phyloP scores from a whole-genome alignment of 768 basidiomycete species.

The Lactifluus hygrophoroides region DNA sequence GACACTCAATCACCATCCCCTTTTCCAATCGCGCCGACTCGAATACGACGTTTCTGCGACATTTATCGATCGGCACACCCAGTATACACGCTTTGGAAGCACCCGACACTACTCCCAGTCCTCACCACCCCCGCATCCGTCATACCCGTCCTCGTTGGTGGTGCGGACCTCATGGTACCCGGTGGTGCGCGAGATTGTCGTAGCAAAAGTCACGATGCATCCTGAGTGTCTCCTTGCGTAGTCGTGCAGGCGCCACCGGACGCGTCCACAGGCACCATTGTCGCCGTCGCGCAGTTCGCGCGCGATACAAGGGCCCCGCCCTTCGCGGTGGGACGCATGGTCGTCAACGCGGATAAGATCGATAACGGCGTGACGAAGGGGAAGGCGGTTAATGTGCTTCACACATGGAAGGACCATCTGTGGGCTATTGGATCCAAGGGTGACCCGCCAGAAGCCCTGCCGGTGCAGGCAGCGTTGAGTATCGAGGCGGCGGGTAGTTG shows the following conservation, averaged over 20 bases:
- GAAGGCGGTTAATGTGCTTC: constrained; percentile 65
- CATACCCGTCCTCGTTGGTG: constrained; percentile 59
- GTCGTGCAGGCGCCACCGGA: constrained; percentile 47
- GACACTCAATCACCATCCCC: too few species aligned
- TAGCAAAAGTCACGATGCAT: neutral
- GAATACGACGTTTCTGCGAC: too few species aligned
- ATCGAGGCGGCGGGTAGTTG: constrained; percentile 9
- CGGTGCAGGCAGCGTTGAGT: constrained; percentile 14
- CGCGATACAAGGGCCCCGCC: constrained; percentile 39
- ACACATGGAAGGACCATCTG: constrained; percentile 69
- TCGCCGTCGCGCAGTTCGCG: constrained; percentile 48
- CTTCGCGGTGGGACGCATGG: constrained; percentile 71
- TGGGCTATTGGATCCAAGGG: constrained; percentile 64
- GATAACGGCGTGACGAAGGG: constrained; percentile 41
- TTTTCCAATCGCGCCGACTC: too few species aligned
- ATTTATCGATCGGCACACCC: neutral
- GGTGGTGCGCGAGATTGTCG: constrained; percentile 46
- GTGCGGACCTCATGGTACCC: constrained; percentile 87
- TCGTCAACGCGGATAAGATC: constrained; percentile 32
- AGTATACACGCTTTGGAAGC: constrained; percentile 78
- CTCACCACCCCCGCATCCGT: constrained; percentile 66
- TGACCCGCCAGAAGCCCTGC: constrained; percentile 39
- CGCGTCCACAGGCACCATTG: constrained; percentile 43
- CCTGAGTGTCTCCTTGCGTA: constrained; percentile 26
- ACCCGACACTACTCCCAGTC: constrained; percentile 54